A percentile compares a stretch with the other conserved stretches of the same genome.
phyloP scores from a whole-genome alignment of 495 filamentous ascomycete genomes.

The Lasiosphaeris hirsuta region DNA sequence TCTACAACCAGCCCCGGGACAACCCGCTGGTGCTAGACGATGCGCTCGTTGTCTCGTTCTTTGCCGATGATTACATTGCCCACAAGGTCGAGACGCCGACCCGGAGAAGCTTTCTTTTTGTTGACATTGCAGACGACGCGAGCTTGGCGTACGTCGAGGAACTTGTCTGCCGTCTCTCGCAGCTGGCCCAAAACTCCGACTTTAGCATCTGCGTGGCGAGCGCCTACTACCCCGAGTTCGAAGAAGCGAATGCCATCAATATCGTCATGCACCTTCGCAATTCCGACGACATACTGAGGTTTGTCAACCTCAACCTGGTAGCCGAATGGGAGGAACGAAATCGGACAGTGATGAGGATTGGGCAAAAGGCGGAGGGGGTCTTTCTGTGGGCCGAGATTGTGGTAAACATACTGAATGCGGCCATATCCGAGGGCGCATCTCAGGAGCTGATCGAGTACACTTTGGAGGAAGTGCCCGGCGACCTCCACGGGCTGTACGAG shows the following conservation, averaged over 20 bases:
- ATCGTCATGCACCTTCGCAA: constrained; percentile 35
- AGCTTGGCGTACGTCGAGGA: constrained; percentile 29
- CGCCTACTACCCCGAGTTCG: constrained; percentile 23
- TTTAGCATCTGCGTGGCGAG: constrained; percentile 38
- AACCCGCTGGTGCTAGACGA: constrained; percentile 25
- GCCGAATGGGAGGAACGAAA: constrained; percentile 35
- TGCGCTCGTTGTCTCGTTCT: constrained; percentile 31
- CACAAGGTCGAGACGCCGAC: constrained; percentile 24
- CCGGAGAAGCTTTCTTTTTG: constrained; percentile 34
- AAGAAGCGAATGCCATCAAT: constrained; percentile 25
- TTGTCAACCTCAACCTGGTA: constrained; percentile 33
- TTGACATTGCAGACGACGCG: constrained; percentile 33
- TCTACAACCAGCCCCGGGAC: constrained; percentile 18
- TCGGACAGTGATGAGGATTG: constrained; percentile 23
- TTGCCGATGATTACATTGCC: constrained; percentile 36
- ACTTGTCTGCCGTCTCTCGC: constrained; percentile 28
- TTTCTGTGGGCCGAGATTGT: constrained; percentile 41
- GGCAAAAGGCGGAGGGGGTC: constrained; percentile 29
- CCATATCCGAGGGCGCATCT: constrained; percentile 32
- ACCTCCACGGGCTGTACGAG: constrained; percentile 38
- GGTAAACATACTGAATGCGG: constrained; percentile 37
- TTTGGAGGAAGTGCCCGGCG: constrained; percentile 32
- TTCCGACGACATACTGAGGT: constrained; percentile 33
- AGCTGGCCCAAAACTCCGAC: constrained; percentile 35
- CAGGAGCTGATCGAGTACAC: constrained; percentile 35